Conservation (phyloP, 345 rosid genomes). For the Ceriops tagal region DNA sequence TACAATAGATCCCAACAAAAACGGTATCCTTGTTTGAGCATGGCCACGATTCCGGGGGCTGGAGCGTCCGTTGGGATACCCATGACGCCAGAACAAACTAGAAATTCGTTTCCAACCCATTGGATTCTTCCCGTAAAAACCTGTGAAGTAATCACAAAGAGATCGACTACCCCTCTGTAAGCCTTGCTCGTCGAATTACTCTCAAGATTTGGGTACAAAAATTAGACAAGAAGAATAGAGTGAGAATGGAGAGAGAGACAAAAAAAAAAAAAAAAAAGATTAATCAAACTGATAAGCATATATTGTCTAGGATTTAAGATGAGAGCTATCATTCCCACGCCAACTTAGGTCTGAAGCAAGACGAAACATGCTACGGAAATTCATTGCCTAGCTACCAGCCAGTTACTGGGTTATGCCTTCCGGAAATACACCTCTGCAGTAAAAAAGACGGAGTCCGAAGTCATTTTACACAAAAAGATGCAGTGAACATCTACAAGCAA, state of each 20-base stretch:
- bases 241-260: background rate
- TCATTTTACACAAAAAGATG: too few species aligned
- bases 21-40: too few species aligned
- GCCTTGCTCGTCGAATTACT: conserved; percentile 2
- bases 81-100: background rate
- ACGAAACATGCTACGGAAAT: conserved; percentile 6
- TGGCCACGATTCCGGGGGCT: too few species aligned
- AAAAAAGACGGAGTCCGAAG: background rate
- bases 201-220: background rate
- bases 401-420: conserved; percentile 9
- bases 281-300: background rate
- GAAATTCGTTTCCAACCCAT: background rate
- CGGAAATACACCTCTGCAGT: background rate
- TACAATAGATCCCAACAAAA: too few species aligned
- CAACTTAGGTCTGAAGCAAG: conserved; percentile 12
- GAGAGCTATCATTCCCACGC: conserved; percentile 14
- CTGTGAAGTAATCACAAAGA: background rate
- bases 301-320: background rate
- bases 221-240: background rate
- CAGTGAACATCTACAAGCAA: too few species aligned
- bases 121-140: background rate
- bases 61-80: too few species aligned
- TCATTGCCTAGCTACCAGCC: conserved; percentile 5
- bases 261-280: background rate
- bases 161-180: background rate